Evolutionary conservation across 129 eudicot genomes (phyloP), one percentile per base, ranked within the genome.

Genomic region (Helichrysum umbraculigerum): DNA sequence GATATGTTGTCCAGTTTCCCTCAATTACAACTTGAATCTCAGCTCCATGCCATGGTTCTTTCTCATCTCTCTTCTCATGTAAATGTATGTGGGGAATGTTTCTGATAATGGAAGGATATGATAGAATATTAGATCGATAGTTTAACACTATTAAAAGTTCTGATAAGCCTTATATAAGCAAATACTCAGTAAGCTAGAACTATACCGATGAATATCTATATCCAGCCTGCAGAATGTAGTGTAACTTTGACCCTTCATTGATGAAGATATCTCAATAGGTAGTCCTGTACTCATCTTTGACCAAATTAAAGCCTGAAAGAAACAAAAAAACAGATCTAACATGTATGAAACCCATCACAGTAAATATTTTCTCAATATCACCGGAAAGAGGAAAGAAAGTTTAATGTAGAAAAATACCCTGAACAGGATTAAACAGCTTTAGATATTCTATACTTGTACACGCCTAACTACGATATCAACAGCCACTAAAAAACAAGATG

Each of bases 261-360:
- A 90, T 73, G 99, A 91, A 32, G 92, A 77, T 72, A 95, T 95
- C 86, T 95, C 99, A 74, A 95, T 95, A 42, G 99, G 97, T 81
- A 95, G 87, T 79, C 99, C 99, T n/a, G 99, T 95, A 86, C 99
- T 95, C 99, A 95, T 95, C 87, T 95, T 95, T 76, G 99, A 95
- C 99, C 99, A 95, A 76, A 95, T 95, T 70, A 95, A 85, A 11
- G 99, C 99, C 99, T 95, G 89, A 68, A 82, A 42, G 34, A 70
- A 77, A 71, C 67, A 35, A 56, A 25, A 25, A 73, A 9, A 85
- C 7, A 61, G 14, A 56, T 69, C 44, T 50, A 62, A 21, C 62
- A 59, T 47, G 12, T 67, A 72, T 51, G 12, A 71, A 35, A 39
- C 44, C 8, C 41, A 78, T 70, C 62, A 15, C 64, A 60, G n/a